These are phyloP conservation scores for Elsinoe batatas DNA, from an alignment of 2,329 filamentous ascomycete genomes.

Conservation along the genomic window DNA sequence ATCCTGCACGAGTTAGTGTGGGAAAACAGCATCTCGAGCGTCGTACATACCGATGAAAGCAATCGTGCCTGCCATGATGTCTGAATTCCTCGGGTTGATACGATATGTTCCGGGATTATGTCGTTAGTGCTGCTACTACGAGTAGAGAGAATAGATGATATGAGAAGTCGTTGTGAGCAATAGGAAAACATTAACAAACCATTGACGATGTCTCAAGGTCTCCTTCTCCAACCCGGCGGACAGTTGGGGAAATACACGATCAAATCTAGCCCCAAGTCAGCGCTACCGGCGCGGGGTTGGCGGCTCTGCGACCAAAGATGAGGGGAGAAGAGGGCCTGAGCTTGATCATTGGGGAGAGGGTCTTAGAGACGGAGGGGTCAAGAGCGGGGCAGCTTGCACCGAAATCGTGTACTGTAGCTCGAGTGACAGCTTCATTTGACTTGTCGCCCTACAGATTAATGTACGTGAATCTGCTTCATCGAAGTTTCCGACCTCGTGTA, in stretches of 20 bases:
- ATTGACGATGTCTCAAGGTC: background rate
- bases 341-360: too few species aligned
- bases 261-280: too few species aligned
- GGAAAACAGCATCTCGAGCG: too few species aligned
- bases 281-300: too few species aligned
- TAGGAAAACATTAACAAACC: background rate
- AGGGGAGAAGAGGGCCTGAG: too few species aligned
- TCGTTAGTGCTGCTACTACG: too few species aligned
- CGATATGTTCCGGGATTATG: too few species aligned
- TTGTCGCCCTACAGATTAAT: background rate
- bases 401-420: background rate
- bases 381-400: background rate
- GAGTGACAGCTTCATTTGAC: too few species aligned
- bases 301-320: too few species aligned
- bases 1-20: too few species aligned
- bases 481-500: too few species aligned
- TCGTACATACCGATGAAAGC: conserved; percentile 9
- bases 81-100: background rate
- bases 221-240: background rate
- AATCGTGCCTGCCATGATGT: conserved; percentile 1
- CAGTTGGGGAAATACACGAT: background rate
- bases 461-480: background rate
- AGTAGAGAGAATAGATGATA: background rate
- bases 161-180: background rate
- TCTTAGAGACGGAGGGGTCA: background rate